phyloP scores from a whole-genome alignment of 352 stramenopile genomes.

The Phytopythium vexans region DNA sequence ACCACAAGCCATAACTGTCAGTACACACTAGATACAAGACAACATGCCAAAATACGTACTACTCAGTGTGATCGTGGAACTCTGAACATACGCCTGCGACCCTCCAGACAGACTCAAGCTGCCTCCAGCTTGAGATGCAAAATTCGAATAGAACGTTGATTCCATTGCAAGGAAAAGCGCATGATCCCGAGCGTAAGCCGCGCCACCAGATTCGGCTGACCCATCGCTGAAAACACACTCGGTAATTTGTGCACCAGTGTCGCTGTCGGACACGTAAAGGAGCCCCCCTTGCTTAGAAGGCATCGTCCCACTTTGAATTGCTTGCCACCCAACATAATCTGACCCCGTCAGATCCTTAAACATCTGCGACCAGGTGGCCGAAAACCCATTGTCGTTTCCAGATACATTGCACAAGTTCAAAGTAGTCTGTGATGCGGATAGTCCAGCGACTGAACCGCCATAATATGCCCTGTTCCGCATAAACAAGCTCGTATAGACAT shows the following conservation, averaged over 20 bases:
- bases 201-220: conserved; percentile 43
- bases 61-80: conserved; percentile 25
- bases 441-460: conserved; percentile 25
- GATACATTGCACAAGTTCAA: conserved; percentile 16
- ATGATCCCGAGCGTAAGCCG: conserved; percentile 23
- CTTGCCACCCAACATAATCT: conserved; percentile 11
- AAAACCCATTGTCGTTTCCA: conserved; percentile 16
- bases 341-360: conserved; percentile 17
- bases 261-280: conserved; percentile 25
- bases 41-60: conserved; percentile 18
- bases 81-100: conserved; percentile 20
- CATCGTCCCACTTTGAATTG: conserved; percentile 5
- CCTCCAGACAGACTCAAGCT: conserved; percentile 35
- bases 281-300: conserved; percentile 23
- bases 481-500: conserved; percentile 25
- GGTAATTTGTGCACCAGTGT: conserved; percentile 14
- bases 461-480: conserved; percentile 25
- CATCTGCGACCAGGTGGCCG: conserved; percentile 8
- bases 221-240: conserved; percentile 30
- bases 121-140: conserved; percentile 39
- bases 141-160: conserved; percentile 34
- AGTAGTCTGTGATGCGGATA: conserved; percentile 11
- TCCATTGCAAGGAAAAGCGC: conserved; percentile 18
- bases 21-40: neutral
- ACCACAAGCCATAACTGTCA: conserved; percentile 1